Percentiles rank a stretch among this genome's conserved stretches.
Evolutionary conservation across 129 eudicot genomes (phyloP).

Genomic region (Tagetes patula): DNA sequence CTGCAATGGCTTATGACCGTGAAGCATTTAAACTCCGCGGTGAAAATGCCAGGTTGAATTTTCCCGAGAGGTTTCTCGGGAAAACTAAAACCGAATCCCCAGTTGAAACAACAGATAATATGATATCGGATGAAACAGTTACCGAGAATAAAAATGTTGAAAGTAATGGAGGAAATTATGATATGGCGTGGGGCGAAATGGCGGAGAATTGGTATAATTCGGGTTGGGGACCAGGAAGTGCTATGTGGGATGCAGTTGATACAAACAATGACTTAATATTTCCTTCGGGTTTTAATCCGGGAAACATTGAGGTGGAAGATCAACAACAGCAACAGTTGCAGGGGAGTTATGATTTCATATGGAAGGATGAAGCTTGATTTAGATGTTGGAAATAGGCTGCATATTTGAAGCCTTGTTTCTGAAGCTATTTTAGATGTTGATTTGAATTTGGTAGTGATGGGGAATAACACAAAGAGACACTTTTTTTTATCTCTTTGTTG

Average conservation of each 20-base stretch:
- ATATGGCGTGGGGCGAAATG: constrained; percentile 67
- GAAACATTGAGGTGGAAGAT: constrained; percentile 3
- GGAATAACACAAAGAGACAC: constrained; percentile 42
- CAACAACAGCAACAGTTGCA: constrained; percentile 30
- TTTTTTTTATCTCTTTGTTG: constrained; percentile 59
- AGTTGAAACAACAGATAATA: constrained; percentile 8
- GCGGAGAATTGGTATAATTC: constrained; percentile 69
- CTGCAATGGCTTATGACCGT: constrained; percentile 90
- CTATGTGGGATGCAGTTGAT: constrained; percentile 88
- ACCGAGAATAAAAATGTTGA: constrained; percentile 29
- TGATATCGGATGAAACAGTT: constrained; percentile 25
- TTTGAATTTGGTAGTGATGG: constrained; percentile 30
- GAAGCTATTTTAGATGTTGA: constrained; percentile 27
- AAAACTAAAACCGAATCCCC: constrained; percentile 29
- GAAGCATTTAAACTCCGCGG: constrained; percentile 83
- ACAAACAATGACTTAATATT: constrained; percentile 51
- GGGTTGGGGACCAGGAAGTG: constrained; percentile 95
- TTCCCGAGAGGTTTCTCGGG: constrained; percentile 67
- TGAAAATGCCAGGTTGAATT: constrained; percentile 75
- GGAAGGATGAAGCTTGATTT: constrained; percentile 44
- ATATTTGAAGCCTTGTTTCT: constrained; percentile 56
- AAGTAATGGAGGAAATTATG: constrained; percentile 27
- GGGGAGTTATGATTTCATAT: constrained; percentile 41
- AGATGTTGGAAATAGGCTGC: constrained; percentile 52
- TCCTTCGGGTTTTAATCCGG: constrained; percentile 52